These are phyloP conservation scores for Gnomoniopsis smithogilvyi DNA, from an alignment of 2,329 filamentous ascomycete species.

Conservation along the genomic window DNA sequence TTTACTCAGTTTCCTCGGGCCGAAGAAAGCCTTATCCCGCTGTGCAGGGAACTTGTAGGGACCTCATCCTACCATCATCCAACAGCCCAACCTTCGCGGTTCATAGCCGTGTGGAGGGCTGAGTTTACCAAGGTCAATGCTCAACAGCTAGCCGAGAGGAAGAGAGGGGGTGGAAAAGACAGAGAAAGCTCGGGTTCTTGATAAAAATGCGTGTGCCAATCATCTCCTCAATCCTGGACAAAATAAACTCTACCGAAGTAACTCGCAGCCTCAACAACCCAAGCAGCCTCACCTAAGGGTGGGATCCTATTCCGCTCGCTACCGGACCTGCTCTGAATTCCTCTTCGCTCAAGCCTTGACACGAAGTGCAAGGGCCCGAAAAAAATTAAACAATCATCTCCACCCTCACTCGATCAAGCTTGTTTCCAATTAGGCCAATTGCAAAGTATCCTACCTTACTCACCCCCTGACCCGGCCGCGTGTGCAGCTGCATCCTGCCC, in stretches of 20 bases:
- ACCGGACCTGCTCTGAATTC: background rate
- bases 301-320: background rate
- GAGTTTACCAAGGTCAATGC: too few species aligned
- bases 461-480: background rate
- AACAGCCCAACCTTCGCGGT: background rate
- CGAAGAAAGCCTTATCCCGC: background rate
- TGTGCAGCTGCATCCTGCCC: background rate
- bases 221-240: background rate
- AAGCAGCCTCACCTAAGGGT: background rate
- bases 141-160: too few species aligned
- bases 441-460: background rate
- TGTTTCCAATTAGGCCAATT: background rate
- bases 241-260: background rate
- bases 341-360: background rate
- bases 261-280: background rate
- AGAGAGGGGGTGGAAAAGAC: too few species aligned
- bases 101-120: background rate
- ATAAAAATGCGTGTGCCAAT: background rate
- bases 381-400: conserved; percentile 1
- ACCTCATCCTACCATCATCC: background rate
- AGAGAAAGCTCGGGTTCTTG: too few species aligned
- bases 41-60: background rate
- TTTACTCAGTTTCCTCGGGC: background rate
- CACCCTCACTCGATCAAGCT: background rate
- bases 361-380: background rate